Conservation (phyloP, 495 filamentous ascomycete species). For the Daldinia caldariorum region DNA sequence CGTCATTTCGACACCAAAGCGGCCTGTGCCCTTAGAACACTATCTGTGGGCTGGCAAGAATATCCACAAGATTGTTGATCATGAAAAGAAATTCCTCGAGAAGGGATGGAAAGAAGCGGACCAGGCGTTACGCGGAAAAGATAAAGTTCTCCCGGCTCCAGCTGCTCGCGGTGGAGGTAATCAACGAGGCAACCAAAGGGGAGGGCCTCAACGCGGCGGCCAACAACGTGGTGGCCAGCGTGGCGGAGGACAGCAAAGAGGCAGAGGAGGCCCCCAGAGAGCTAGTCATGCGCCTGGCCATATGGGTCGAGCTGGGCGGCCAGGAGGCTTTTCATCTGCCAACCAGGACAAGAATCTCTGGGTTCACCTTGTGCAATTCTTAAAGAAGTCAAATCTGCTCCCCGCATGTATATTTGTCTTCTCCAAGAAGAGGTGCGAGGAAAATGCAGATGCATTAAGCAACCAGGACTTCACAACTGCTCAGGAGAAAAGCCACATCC, state of each 20-base stretch:
- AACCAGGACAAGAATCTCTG: constrained; percentile 97
- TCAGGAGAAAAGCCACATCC: constrained; percentile 91
- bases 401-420: constrained; percentile 98
- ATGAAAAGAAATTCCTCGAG: constrained; percentile 89
- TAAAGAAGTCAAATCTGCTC: constrained; percentile 85
- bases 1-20: constrained; percentile 95
- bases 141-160: constrained; percentile 68
- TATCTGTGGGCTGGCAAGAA: constrained; percentile 93
- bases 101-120: constrained; percentile 96
- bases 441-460: constrained; percentile 93
- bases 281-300: constrained; percentile 74
- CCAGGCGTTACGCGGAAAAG: constrained; percentile 79
- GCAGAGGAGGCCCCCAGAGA: constrained; percentile 66
- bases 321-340: constrained; percentile 81
- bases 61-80: constrained; percentile 93
- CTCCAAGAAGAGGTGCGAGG: constrained; percentile 95
- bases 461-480: constrained; percentile 95
- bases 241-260: constrained; percentile 66
- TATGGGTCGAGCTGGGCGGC: constrained; percentile 86
- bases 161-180: constrained; percentile 59
- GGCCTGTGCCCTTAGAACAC: constrained; percentile 94
- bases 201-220: constrained; percentile 56
- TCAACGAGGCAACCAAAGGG: constrained; percentile 68
- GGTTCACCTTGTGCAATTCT: constrained; percentile 92
- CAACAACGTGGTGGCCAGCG: constrained; percentile 64